phyloP scores from a whole-genome alignment of 2,329 filamentous ascomycete genomes.

The Pochonia chlamydosporia region DNA sequence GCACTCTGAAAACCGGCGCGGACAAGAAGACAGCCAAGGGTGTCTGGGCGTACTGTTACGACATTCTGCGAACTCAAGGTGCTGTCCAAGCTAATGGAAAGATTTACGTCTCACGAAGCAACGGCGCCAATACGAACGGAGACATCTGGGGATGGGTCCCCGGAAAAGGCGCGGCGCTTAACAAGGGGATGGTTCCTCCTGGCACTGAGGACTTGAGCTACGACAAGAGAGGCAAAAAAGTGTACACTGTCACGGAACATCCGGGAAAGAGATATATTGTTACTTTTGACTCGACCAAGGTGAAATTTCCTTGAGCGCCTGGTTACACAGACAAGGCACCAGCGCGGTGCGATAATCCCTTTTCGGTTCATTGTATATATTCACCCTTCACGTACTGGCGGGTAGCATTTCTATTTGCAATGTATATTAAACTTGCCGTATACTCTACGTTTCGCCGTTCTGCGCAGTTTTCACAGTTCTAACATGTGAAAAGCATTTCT shows the following conservation, averaged over 20 bases:
- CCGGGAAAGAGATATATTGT: conserved; percentile 5
- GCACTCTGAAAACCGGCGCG: conserved; percentile 16
- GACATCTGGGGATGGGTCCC: conserved; percentile 27
- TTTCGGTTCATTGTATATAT: too few relatives aligned
- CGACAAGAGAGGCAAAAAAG: conserved; percentile 16
- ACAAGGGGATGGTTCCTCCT: conserved; percentile 15
- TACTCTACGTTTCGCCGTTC: too few relatives aligned
- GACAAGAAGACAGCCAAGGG: conserved; percentile 15
- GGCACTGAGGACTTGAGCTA: conserved; percentile 20
- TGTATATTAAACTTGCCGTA: too few relatives aligned
- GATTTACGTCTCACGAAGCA: conserved; percentile 21
- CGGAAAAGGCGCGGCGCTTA: conserved; percentile 15
- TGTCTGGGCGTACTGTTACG: conserved; percentile 25
- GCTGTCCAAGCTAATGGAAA: conserved; percentile 23
- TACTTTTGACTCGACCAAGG: conserved; percentile 1
- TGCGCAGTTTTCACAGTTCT: too few relatives aligned
- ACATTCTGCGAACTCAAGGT: conserved; percentile 27
- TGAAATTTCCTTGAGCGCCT: conserved; percentile 1
- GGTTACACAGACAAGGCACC: too few relatives aligned
- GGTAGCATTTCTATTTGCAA: too few relatives aligned
- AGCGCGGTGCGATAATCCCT: too few relatives aligned
- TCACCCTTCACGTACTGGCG: too few relatives aligned
- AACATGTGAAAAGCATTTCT: too few relatives aligned
- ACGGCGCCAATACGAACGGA: conserved; percentile 18
- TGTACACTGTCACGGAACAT: conserved; percentile 13